Conservation (phyloP, 2,329 filamentous ascomycete species). For the Chaetothyriales sp. region DNA sequence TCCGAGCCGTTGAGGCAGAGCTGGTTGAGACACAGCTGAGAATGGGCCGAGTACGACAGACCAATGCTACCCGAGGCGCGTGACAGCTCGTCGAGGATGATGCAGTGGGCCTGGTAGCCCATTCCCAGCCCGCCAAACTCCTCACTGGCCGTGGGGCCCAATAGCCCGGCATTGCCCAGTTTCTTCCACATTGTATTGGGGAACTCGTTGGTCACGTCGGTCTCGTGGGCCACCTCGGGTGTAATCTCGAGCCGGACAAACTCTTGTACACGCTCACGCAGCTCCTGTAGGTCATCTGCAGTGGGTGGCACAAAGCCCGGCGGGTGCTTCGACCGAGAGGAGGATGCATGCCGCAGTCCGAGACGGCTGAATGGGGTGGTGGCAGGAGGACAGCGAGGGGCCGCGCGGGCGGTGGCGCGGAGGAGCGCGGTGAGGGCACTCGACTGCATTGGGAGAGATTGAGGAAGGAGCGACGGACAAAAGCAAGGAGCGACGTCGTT, state of each 20-base stretch:
- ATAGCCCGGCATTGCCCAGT: constrained; percentile 74
- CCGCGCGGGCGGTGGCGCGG: no score
- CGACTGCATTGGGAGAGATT: no score
- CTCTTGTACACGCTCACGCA: constrained; percentile 72
- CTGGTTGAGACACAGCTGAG: constrained; percentile 92
- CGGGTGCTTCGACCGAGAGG: constrained; percentile 53
- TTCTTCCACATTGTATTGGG: constrained; percentile 86
- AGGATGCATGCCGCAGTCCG: constrained; percentile 16
- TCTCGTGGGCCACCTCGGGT: constrained; percentile 62
- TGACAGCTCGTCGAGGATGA: constrained; percentile 90
- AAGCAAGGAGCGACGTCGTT: no score
- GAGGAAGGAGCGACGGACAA: no score
- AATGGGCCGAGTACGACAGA: constrained; percentile 88
- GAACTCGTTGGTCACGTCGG: constrained; percentile 79
- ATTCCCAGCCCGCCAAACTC: constrained; percentile 76
- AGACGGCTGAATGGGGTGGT: no score
- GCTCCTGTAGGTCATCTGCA: constrained; percentile 58
- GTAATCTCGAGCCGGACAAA: constrained; percentile 82
- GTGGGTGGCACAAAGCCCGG: constrained; percentile 51
- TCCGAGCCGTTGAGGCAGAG: constrained; percentile 71
- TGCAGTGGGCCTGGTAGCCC: constrained; percentile 92
- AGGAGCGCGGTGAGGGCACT: no score
- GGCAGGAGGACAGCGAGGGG: no score
- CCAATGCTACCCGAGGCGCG: constrained; percentile 67
- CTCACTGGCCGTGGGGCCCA: constrained; percentile 88